Evolutionary conservation across 2,329 filamentous ascomycete genomes (phyloP), one percentile per base, ranked within the genome.

Genomic region (Elsinoe batatas): DNA sequence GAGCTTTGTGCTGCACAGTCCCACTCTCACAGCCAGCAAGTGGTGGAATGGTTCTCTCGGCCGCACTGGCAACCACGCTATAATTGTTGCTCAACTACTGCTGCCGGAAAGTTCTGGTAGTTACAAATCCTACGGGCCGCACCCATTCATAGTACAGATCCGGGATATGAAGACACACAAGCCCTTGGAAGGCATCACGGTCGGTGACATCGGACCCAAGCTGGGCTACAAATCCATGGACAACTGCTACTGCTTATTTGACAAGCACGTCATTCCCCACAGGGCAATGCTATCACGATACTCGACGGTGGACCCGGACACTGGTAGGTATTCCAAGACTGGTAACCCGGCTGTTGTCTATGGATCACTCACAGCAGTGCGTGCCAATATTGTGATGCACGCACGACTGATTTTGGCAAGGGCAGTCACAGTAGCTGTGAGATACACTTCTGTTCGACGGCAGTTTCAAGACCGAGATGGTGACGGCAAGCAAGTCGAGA

Each of bases 191-290:
- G 75, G 75, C 1, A 75, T 79, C 54, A 71, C 74, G 2, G 73
- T 79, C 13, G 76, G 76, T n/a, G 76, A 79, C 58, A 78, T 79
- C 60, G 76, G 76, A 2, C 74, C 76, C n/a, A 79, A 79, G 57
- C 78, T 79, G 61, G 76, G 76, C 7, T 79, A 79, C 59, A 71
- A 74, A 18, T 71, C 70, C 3, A 76, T 77, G 75, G 74, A 79
- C 57, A 78, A 78, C 56, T 76, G 73, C 0, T 79, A 79, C 63
- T 75, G 78, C 73, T 69, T 79, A 3, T 78, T 79, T 64, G 65
- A 78, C 57, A 66, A 75, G 40, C 69, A 71, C 59, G 66, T 71
- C 30, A 65, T 78, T 3, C 73, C 75, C 11, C 73, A 76, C 63
- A 72, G 70, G 36, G 75, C 75, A 12, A 72, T 79, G 68, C 65